Evolutionary conservation across 2,329 filamentous ascomycete species (phyloP), one percentile per base, ranked within the genome.

Genomic region (Phaeosphaeriaceae sp.): DNA sequence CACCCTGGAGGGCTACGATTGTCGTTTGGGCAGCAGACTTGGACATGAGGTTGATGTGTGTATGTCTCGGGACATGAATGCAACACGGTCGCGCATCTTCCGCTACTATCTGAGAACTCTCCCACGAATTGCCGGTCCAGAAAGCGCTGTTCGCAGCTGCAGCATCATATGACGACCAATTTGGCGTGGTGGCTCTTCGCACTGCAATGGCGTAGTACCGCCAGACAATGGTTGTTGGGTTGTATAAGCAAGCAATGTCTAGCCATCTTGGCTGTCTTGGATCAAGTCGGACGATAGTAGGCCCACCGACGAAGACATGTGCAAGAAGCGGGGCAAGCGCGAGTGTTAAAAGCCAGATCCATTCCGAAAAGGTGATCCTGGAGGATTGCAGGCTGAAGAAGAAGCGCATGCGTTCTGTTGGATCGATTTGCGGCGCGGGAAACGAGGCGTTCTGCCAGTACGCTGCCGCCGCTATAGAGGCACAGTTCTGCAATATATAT

Each of bases 51-150:
- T 12, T 23, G 18, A 39, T 20, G 3, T 26, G 17, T 9, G 9
- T 11, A n/a, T 4, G n/a, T 15, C 28, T 18, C n/a, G 34, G 9
- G 30, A 45, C 18, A 6, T 34, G 13, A 40, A 46, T 23, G 42
- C 47, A n/a, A 15, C 38, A 20, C 43, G 46, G 26, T 47, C 42
- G 7, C 40, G 46, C 40, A 23, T 47, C 16, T 37, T 35, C 3
- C 44, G 30, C 35, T 37, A 37, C 20, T 33, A 41, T 13, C 33
- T 47, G 33, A 43, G 47, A 42, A 15, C 28, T 26, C 13, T 30
- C 39, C 39, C 39, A 42, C 23, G n/a, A 1, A 11, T 18, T n/a
- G n/a, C 39, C 39, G 6, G 23, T 32, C 39, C 39, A 42, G 15
- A 42, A 42, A 18, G 28, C 39, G 29, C 23, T 29, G 16, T 30